A percentile compares a stretch with the other conserved stretches of the same genome.
These are phyloP conservation scores for Spergularia bocconei DNA, from an alignment of 148 eudicot genomes.

Conservation along the genomic window DNA sequence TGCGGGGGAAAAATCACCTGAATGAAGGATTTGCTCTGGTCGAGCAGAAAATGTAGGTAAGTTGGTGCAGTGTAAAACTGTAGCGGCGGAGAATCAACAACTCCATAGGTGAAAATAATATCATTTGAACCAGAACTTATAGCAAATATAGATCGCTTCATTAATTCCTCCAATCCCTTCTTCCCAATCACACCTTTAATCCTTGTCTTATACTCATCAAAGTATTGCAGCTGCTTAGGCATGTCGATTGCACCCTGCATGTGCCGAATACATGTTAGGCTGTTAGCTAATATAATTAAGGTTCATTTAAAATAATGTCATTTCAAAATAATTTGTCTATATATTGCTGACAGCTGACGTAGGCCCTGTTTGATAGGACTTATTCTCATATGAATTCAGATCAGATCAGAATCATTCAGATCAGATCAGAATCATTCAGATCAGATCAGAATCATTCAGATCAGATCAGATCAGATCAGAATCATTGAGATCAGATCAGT, in stretches of 20 bases:
- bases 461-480: no score
- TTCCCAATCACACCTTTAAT: conserved; percentile 18
- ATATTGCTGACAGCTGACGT: no score
- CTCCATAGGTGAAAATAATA: conserved; percentile 17
- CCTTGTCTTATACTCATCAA: conserved; percentile 27
- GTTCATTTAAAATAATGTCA: no score
- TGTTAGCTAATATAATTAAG: no score
- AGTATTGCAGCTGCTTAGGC: conserved; percentile 21
- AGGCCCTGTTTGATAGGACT: no score
- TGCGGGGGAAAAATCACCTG: conserved; percentile 6
- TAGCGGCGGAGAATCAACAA: neutral
- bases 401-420: no score
- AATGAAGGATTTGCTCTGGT: conserved; percentile 8
- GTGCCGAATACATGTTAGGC: no score
- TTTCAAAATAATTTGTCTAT: no score
- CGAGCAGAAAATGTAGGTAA: conserved; percentile 16
- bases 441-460: no score
- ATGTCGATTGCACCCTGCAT: conserved; percentile 19
- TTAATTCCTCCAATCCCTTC: conserved; percentile 5
- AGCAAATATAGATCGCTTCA: neutral
- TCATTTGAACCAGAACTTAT: conserved; percentile 29
- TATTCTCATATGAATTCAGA: no score
- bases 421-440: no score
- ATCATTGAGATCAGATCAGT: no score
- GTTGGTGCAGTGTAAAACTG: neutral